Percentiles rank a stretch among this genome's conserved stretches.
Evolutionary conservation across 441 rosid species (phyloP).

Genomic region (Sinapis alba): DNA sequence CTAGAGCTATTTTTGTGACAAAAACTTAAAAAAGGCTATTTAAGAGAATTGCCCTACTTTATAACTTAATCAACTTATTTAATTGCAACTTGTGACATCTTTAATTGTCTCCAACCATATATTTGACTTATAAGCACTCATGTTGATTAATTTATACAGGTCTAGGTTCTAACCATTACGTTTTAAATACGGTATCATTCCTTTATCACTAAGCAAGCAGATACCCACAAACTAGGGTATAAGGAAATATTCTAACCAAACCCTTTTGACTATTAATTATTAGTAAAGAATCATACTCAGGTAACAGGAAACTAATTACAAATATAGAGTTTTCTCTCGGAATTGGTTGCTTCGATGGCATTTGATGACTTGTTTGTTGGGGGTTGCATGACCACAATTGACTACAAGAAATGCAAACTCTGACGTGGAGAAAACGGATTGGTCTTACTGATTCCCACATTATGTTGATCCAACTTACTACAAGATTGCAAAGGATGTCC

Average conservation of each 20-base stretch:
- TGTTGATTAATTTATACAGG: not conserved
- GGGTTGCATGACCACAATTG: constrained; percentile 7
- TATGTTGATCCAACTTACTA: not conserved
- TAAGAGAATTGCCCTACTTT: too few species aligned
- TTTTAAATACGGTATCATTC: not conserved
- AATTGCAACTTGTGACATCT: constrained; percentile 4
- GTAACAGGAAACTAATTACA: constrained; percentile 7
- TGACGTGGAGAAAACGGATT: constrained; percentile 5
- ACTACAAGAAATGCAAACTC: not conserved
- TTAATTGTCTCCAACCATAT: constrained; percentile 22
- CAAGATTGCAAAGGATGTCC: not conserved
- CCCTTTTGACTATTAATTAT: not conserved
- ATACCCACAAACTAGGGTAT: not conserved
- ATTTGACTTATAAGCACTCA: constrained; percentile 11
- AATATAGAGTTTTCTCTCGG: not conserved
- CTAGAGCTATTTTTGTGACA: too few species aligned
- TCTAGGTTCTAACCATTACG: not conserved
- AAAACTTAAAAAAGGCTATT: too few species aligned
- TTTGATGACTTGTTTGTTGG: constrained; percentile 24
- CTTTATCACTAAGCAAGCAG: not conserved
- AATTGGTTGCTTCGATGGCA: constrained; percentile 13
- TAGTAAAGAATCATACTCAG: constrained; percentile 3
- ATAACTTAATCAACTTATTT: not conserved
- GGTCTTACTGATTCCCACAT: not conserved
- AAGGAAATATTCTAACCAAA: constrained; percentile 23